phyloP scores from a whole-genome alignment of 805 yeast genomes.

The Saccharomycopsis sp. region DNA sequence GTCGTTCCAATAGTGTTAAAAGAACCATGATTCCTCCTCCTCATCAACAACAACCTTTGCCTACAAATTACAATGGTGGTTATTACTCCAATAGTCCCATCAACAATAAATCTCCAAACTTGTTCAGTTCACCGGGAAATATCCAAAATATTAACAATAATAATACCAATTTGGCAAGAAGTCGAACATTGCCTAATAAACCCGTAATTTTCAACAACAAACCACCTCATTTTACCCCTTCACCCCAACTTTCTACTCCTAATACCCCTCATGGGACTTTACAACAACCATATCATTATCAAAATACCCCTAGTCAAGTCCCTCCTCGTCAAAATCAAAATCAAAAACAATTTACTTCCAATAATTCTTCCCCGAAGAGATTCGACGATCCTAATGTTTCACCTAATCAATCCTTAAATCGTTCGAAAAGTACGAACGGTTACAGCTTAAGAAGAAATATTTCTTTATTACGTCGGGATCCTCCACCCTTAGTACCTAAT shows the following conservation, averaged over 20 bases:
- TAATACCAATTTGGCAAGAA: slow-evolving; percentile 1
- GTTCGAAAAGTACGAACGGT: too few relatives aligned
- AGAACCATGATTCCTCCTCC: too few relatives aligned
- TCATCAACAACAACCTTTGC: too few relatives aligned
- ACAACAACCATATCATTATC: slow-evolving; percentile 1
- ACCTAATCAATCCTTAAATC: not conserved
- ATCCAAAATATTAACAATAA: too few relatives aligned
- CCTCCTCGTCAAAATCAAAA: not conserved
- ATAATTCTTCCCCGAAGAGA: not conserved
- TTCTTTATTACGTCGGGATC: too few relatives aligned
- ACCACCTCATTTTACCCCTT: not conserved
- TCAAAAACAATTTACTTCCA: not conserved
- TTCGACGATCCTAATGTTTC: not conserved
- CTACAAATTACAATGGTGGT: too few relatives aligned
- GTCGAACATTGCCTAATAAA: slow-evolving; percentile 9
- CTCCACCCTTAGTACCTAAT: not conserved
- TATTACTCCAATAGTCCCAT: too few relatives aligned
- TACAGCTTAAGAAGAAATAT: too few relatives aligned
- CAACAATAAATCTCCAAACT: too few relatives aligned
- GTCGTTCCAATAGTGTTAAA: too few relatives aligned
- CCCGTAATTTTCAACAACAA: not conserved
- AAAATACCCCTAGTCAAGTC: not conserved
- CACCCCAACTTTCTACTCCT: not conserved
- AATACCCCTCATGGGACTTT: not conserved
- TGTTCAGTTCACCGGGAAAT: too few relatives aligned